Evolutionary conservation across 805 yeast species (phyloP).

Genomic region (Metschnikowia bowlesiae): DNA sequence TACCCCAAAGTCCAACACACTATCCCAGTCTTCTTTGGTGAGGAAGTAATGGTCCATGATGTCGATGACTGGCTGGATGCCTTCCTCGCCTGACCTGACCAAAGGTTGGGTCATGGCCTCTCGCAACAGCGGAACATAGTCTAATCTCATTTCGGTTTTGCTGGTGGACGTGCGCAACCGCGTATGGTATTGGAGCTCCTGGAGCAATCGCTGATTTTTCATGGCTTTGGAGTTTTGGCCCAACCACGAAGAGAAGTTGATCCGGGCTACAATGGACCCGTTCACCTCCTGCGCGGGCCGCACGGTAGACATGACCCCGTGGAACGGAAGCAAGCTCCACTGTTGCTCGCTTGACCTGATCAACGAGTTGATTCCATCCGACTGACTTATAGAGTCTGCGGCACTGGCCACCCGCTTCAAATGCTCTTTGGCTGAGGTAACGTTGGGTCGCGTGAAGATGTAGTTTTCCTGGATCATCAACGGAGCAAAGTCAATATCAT

Average conservation of each 20-base stretch:
- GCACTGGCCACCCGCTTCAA: conserved; percentile 68
- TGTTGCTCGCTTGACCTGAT: conserved; percentile 90
- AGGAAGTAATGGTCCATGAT: conserved; percentile 80
- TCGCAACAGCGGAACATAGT: conserved; percentile 65
- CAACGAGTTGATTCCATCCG: conserved; percentile 74
- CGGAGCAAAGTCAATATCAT: conserved; percentile 92
- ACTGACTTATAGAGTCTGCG: conserved; percentile 79
- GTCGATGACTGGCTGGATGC: conserved; percentile 61
- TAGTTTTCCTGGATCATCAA: conserved; percentile 96
- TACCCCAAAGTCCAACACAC: conserved; percentile 74
- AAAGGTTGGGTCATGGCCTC: conserved; percentile 58
- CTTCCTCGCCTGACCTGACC: conserved; percentile 50
- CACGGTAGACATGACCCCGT: conserved; percentile 81
- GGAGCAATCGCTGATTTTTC: conserved; percentile 74
- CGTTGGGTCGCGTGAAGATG: conserved; percentile 56
- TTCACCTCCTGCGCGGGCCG: conserved; percentile 71
- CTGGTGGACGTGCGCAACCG: conserved; percentile 76
- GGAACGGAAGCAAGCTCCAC: conserved; percentile 91
- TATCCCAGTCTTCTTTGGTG: conserved; percentile 91
- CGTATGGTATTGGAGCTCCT: conserved; percentile 85
- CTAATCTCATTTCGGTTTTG: conserved; percentile 67
- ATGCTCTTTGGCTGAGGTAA: conserved; percentile 45
- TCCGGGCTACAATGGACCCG: conserved; percentile 65
- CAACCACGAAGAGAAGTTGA: conserved; percentile 78
- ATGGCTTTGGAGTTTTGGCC: conserved; percentile 85